Base-by-base conservation (phyloP, 805 yeast species). In the Lachancea mirantina region DNA sequence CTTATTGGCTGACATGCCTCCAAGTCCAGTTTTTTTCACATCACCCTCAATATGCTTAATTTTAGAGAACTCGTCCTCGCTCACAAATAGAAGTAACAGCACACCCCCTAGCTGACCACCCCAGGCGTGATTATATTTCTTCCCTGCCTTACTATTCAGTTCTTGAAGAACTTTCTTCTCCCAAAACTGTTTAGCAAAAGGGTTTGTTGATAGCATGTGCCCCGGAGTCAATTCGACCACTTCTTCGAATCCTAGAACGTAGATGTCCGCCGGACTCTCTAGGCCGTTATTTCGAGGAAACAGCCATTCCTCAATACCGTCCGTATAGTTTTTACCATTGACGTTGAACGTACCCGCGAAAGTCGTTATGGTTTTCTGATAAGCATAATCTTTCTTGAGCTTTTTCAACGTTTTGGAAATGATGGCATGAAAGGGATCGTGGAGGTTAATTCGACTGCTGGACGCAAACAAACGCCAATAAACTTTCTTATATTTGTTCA, bases 341-440 rank as follows among this genome's bases (percentile, higher is more conserved):
- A 88, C 74, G 49, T 92, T 92, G 53, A 76, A 89, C 0, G 96
- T 84, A 0, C 95, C 97, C 0, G 82, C 73, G 53, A 79, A 84
- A 2, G 92, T 67, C 0, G 68, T 59, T 17, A 85, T 76, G 25
- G 74, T 68, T 30, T 71, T 68, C 33, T 69, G 67, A 8, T 77
- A 68, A 1, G 89, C 76, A 51, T 71, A 92, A 25, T 71, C 68
- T 8, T 59, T 48, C 22, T 52, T 57, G 11, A 71, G 58, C 28
- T 71, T 67, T 22, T 62, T 62, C 40, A 87, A 61, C 45, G 82
- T 78, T 14, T 70, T 73, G n/a, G 75, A 69, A 4, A 92, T 87
- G 50, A 71, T 84, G 28, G 85, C 95, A 45, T 79, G 81, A 19
- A 85, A 72, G 0, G 97, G 98, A 56, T 92, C 97, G 52, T 75